These are phyloP conservation scores for Leucocoprinus sp. DNA, from an alignment of 768 basidiomycete species.

Conservation along the genomic window DNA sequence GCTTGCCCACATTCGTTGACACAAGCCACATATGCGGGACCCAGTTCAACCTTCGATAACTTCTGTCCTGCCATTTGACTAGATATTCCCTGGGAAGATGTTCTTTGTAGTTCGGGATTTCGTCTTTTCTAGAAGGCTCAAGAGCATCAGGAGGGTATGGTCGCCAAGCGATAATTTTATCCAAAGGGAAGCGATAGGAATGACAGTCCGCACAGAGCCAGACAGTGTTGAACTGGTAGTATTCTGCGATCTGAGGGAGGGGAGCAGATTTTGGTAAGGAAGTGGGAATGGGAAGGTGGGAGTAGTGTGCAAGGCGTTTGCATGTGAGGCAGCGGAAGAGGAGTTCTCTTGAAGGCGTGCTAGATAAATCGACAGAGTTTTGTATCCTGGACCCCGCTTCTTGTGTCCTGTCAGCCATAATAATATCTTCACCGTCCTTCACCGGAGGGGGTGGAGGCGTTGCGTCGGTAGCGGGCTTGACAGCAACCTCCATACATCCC, in stretches of 20 bases:
- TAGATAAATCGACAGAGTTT: slow-evolving; percentile 4
- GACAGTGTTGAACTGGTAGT: slow-evolving; percentile 45
- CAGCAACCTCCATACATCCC: slow-evolving; percentile 53
- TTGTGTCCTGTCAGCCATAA: slow-evolving; percentile 26
- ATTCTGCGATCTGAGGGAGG: slow-evolving; percentile 40
- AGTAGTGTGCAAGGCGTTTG: slow-evolving; percentile 78
- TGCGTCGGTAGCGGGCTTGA: slow-evolving; percentile 25
- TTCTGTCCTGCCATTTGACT: slow-evolving; percentile 78
- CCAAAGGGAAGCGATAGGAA: slow-evolving; percentile 60
- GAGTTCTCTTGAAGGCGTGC: slow-evolving; percentile 32
- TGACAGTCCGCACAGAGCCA: slow-evolving; percentile 78
- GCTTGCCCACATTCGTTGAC: slow-evolving; percentile 51
- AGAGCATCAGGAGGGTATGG: slow-evolving; percentile 62
- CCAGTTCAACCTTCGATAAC: slow-evolving; percentile 79
- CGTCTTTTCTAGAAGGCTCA: slow-evolving; percentile 37
- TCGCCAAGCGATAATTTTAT: slow-evolving; percentile 90
- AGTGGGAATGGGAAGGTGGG: slow-evolving; percentile 50
- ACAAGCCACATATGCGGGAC: slow-evolving; percentile 90
- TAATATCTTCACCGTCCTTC: slow-evolving; percentile 18
- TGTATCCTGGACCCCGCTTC: slow-evolving; percentile 4
- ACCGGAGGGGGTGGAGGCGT: neutral
- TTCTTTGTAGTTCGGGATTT: slow-evolving; percentile 44
- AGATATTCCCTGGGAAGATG: slow-evolving; percentile 84
- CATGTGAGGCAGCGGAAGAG: slow-evolving; percentile 81
- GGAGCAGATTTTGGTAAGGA: slow-evolving; percentile 23